phyloP scores from a whole-genome alignment of 176 grass and related monocot genomes.

The Zoysia pacifica region DNA sequence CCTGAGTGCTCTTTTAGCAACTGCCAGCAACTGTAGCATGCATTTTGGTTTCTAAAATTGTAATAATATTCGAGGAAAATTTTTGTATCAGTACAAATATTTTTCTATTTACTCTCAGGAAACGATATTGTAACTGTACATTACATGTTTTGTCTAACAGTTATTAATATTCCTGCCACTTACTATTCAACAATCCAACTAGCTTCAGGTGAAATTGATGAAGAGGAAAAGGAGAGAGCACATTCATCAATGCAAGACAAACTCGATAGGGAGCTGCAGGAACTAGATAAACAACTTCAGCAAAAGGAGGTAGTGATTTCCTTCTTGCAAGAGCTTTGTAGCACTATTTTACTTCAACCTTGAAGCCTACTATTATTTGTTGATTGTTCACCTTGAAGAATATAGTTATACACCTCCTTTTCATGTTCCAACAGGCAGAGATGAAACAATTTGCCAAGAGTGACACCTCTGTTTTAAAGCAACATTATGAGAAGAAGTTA shows the following conservation, averaged over 20 bases:
- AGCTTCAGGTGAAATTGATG: slow-evolving; percentile 70
- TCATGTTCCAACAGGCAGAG: slow-evolving; percentile 62
- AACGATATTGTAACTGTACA: background rate
- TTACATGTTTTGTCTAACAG: background rate
- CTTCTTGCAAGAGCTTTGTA: background rate
- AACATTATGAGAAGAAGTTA: slow-evolving; percentile 92
- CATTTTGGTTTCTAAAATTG: background rate
- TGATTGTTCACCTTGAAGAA: slow-evolving; percentile 3
- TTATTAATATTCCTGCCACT: background rate
- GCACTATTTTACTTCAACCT: slow-evolving; percentile 14
- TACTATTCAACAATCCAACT: slow-evolving; percentile 15
- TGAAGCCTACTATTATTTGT: slow-evolving; percentile 11
- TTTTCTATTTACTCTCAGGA: background rate
- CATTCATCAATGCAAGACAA: slow-evolving; percentile 82
- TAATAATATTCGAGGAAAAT: background rate
- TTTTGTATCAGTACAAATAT: background rate
- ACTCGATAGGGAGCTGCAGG: slow-evolving; percentile 88
- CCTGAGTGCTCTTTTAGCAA: background rate
- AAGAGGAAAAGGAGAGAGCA: slow-evolving; percentile 88
- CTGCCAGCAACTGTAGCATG: background rate
- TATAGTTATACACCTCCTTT: slow-evolving; percentile 39
- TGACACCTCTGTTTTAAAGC: slow-evolving; percentile 78
- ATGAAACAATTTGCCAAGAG: slow-evolving; percentile 91
- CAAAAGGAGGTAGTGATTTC: slow-evolving; percentile 80
- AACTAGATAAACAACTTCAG: slow-evolving; percentile 81